Evolutionary conservation across 345 rosid species (phyloP).

Genomic region (Euclidium syriacum): DNA sequence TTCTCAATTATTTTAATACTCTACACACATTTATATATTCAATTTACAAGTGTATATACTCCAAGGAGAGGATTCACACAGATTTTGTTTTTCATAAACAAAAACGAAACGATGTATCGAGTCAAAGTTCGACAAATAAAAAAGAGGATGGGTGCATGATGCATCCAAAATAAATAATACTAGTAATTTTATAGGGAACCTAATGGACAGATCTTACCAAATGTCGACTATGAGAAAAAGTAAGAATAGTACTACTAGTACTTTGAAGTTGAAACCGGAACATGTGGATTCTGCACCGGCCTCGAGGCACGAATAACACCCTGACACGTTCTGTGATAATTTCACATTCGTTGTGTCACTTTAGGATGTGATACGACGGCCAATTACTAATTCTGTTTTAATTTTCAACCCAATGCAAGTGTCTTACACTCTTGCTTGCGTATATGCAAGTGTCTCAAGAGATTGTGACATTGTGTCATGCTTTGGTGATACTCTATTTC

Average conservation of each 20-base stretch:
- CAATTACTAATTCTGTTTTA: no score
- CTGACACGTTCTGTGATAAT: not conserved
- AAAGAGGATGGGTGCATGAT: not conserved
- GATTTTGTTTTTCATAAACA: not conserved
- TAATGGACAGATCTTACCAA: not conserved
- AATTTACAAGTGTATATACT: not conserved
- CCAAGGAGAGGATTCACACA: not conserved
- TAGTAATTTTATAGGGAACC: not conserved
- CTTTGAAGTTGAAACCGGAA: not conserved
- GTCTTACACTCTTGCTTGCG: no score
- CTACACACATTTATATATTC: not conserved
- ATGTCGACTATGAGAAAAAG: not conserved
- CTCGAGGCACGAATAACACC: not conserved
- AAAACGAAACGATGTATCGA: not conserved
- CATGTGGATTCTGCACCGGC: not conserved
- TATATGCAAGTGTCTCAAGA: no score
- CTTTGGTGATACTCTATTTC: no score
- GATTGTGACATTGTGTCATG: no score
- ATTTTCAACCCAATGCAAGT: no score
- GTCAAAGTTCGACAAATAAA: not conserved
- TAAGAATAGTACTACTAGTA: not conserved
- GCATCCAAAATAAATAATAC: not conserved
- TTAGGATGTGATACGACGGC: no score
- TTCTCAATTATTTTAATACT: not conserved
- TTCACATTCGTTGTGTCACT: not conserved